phyloP scores from a whole-genome alignment of 768 basidiomycete species.

The Ramaria sp. region DNA sequence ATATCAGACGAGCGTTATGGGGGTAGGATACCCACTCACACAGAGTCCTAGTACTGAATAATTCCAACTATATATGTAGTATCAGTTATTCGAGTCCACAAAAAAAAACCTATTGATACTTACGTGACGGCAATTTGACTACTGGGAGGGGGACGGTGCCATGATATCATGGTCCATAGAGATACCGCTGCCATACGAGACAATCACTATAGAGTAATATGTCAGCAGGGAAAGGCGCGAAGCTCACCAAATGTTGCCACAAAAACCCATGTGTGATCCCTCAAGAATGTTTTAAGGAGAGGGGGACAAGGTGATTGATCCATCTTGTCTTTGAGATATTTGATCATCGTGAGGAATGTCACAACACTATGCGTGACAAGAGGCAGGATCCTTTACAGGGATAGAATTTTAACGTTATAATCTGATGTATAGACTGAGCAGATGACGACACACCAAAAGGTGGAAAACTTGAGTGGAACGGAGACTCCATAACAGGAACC shows the following conservation, averaged over 20 bases:
- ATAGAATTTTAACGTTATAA: neutral
- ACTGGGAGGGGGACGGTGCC: neutral
- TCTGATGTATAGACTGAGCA: no score
- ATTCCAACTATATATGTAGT: neutral
- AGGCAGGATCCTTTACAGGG: neutral
- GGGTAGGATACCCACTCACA: neutral
- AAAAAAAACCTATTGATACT: neutral
- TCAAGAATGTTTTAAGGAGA: no score
- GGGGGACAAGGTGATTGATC: no score
- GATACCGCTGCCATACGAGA: neutral
- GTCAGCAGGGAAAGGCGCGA: neutral
- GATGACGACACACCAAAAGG: neutral
- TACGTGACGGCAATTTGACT: conserved; percentile 3
- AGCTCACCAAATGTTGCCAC: no score
- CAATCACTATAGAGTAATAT: neutral
- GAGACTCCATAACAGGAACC: neutral
- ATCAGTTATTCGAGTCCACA: neutral
- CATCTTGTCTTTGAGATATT: neutral
- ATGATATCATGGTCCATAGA: neutral
- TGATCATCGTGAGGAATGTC: neutral
- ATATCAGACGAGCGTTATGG: neutral
- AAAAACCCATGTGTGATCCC: no score
- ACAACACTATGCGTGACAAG: neutral
- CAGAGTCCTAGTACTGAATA: conserved; percentile 4
- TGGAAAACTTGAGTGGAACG: neutral